Percentiles rank a stretch among this genome's conserved stretches.
Conservation (phyloP, 208 protist genomes). For the Tetramitus jugosus region DNA sequence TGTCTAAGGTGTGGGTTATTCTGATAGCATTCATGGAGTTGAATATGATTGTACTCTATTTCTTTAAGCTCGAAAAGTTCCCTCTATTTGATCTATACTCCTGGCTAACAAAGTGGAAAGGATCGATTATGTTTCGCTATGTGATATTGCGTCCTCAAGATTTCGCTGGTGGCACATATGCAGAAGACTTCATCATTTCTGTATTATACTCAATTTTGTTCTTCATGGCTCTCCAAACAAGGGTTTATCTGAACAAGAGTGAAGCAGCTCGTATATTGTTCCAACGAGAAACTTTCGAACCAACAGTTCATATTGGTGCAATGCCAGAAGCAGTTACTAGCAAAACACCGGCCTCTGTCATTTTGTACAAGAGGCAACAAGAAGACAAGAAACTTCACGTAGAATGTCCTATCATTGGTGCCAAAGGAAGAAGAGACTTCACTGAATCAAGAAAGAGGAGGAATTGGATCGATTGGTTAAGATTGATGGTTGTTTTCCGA, state of each 20-base stretch:
- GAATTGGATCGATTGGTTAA: neutral
- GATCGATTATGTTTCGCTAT: neutral
- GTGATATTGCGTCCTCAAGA: neutral
- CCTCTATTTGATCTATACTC: neutral
- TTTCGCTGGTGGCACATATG: neutral
- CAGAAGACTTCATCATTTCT: neutral
- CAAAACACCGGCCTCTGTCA: too few relatives aligned
- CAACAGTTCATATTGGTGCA: too few relatives aligned
- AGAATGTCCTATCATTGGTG: too few relatives aligned
- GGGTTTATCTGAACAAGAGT: neutral
- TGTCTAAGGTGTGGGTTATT: neutral
- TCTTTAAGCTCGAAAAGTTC: neutral
- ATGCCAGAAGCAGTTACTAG: too few relatives aligned
- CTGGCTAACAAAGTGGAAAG: neutral
- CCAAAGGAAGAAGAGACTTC: neutral
- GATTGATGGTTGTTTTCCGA: neutral
- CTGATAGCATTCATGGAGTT: neutral
- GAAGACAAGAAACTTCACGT: too few relatives aligned
- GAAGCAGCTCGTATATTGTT: too few relatives aligned
- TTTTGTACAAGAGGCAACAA: too few relatives aligned
- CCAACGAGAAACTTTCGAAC: too few relatives aligned
- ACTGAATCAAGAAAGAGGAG: neutral
- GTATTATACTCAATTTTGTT: conserved; percentile 11
- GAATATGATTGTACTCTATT: neutral
- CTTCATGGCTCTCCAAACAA: conserved; percentile 5